Percentiles rank a stretch among this genome's conserved stretches.
phyloP scores from a whole-genome alignment of 2,329 filamentous ascomycete species.

The Botrytis tulipae region DNA sequence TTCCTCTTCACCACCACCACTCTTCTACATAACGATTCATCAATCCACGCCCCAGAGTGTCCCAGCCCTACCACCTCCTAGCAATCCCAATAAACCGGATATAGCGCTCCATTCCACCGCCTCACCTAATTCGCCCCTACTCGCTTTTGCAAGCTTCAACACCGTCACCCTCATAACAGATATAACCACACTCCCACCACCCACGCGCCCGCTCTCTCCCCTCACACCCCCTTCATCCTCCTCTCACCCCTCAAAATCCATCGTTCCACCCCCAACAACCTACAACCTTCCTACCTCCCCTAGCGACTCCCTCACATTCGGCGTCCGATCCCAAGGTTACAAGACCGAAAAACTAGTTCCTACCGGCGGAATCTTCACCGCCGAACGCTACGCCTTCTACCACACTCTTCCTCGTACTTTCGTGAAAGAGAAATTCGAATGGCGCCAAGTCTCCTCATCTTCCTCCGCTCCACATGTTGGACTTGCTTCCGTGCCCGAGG shows the following conservation, averaged over 20 bases:
- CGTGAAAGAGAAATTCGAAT: slow-evolving; percentile 32
- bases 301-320: slow-evolving; percentile 18
- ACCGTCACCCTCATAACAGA: slow-evolving; percentile 30
- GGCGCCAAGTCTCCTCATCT: slow-evolving; percentile 24
- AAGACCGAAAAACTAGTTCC: slow-evolving; percentile 28
- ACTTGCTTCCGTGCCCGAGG: not conserved
- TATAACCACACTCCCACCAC: slow-evolving; percentile 32
- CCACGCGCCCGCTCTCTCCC: slow-evolving; percentile 18
- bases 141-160: slow-evolving; percentile 33
- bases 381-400: slow-evolving; percentile 31
- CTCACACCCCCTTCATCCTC: slow-evolving; percentile 19
- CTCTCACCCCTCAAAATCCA: slow-evolving; percentile 6
- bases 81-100: slow-evolving; percentile 26
- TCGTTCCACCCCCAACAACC: slow-evolving; percentile 13
- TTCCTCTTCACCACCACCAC: slow-evolving; percentile 30
- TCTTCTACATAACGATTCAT: slow-evolving; percentile 32
- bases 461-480: not conserved
- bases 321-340: slow-evolving; percentile 21
- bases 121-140: slow-evolving; percentile 26
- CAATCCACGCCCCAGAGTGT: slow-evolving; percentile 16
- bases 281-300: slow-evolving; percentile 19
- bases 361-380: slow-evolving; percentile 29
- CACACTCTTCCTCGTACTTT: slow-evolving; percentile 28
- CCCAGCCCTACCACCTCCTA: not conserved
- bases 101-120: slow-evolving; percentile 32